Conservation (phyloP, 345 rosid species). For the Eucalyptus curtisii region DNA sequence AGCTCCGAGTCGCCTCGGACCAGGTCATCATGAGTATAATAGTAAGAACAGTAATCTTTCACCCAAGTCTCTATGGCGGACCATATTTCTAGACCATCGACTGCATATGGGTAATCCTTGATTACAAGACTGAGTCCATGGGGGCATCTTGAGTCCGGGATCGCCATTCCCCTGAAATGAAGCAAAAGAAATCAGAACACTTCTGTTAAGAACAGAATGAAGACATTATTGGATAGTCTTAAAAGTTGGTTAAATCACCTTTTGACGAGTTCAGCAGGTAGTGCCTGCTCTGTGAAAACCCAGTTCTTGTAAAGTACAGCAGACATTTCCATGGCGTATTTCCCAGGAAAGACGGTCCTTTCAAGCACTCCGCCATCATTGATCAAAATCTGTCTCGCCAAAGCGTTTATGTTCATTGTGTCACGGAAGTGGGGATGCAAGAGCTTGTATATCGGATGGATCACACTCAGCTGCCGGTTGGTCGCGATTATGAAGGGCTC, state of each 20-base stretch:
- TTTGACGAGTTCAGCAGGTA: conserved; percentile 68
- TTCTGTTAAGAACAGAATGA: not conserved
- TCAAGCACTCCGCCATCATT: conserved; percentile 74
- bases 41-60: conserved; percentile 56
- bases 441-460: conserved; percentile 85
- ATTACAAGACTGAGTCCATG: conserved; percentile 66
- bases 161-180: conserved; percentile 59
- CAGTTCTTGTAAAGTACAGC: conserved; percentile 55
- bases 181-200: not conserved
- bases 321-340: conserved; percentile 78
- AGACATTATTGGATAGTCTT: not conserved
- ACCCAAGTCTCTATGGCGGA: conserved; percentile 83
- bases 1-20: conserved; percentile 57
- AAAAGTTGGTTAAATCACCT: conserved; percentile 20
- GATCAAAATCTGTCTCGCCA: conserved; percentile 75
- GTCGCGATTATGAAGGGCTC: conserved; percentile 85
- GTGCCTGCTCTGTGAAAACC: conserved; percentile 74
- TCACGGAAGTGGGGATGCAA: conserved; percentile 87
- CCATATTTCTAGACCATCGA: conserved; percentile 91
- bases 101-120: conserved; percentile 84
- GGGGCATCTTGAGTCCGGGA: conserved; percentile 30
- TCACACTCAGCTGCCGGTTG: conserved; percentile 66
- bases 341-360: conserved; percentile 62
- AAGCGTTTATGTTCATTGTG: conserved; percentile 86
- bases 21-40: conserved; percentile 48